Percentiles rank a stretch among this genome's conserved stretches.
These are phyloP conservation scores for Zygnema circumcarinatum DNA, from an alignment of 139 green algal species.

Conservation along the genomic window DNA sequence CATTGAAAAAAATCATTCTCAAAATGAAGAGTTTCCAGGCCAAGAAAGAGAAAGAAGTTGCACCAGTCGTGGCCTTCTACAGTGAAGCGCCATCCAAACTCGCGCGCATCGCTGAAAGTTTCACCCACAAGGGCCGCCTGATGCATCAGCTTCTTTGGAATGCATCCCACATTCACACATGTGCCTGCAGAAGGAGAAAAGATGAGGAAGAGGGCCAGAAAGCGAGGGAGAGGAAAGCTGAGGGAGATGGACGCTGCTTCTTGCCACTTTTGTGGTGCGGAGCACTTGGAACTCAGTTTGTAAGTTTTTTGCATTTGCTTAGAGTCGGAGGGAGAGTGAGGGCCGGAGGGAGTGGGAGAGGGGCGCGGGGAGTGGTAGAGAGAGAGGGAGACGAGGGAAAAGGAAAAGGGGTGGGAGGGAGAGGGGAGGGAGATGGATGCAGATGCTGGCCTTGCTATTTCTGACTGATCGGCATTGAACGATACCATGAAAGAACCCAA, in stretches of 20 bases:
- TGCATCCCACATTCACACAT: slow-evolving; percentile 73
- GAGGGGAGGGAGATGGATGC: not conserved
- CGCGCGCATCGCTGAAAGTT: slow-evolving; percentile 65
- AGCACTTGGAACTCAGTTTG: not conserved
- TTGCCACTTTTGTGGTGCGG: no score
- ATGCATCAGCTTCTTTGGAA: slow-evolving; percentile 73
- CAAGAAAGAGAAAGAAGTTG: slow-evolving; percentile 18
- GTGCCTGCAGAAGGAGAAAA: slow-evolving; percentile 51
- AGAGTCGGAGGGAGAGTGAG: not conserved
- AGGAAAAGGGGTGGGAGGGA: not conserved
- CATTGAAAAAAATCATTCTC: not conserved
- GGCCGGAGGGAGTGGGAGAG: not conserved
- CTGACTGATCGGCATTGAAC: not conserved
- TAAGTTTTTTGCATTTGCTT: not conserved
- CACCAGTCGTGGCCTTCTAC: slow-evolving; percentile 33
- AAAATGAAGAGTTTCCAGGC: slow-evolving; percentile 3
- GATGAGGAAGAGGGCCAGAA: not conserved
- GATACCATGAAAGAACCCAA: no score
- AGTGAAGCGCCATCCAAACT: slow-evolving; percentile 63
- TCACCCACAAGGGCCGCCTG: slow-evolving; percentile 68
- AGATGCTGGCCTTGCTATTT: not conserved
- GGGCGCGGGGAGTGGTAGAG: not conserved
- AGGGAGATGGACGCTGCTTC: not conserved
- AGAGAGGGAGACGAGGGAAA: not conserved
- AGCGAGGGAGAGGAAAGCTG: not conserved